Conservation (phyloP, 805 yeast species). For the Lipomyces mesembrius region DNA sequence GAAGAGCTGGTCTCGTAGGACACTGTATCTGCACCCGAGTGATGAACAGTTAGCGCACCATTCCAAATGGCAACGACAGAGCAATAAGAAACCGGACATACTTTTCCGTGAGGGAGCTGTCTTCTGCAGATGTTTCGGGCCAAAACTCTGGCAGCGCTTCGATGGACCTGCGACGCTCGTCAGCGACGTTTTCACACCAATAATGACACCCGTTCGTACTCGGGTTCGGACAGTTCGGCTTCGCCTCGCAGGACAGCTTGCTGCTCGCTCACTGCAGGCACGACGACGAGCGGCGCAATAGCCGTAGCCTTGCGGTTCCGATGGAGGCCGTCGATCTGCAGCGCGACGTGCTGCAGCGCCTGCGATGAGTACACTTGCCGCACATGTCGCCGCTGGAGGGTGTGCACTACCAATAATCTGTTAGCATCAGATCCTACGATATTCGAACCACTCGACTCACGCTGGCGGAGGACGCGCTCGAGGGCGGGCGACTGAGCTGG, state of each 20-base stretch:
- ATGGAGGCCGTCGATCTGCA: conserved; percentile 28
- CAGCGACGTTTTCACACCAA: too few relatives aligned
- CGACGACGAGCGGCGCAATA: conserved; percentile 11
- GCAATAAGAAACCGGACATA: background rate
- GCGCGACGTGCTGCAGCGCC: conserved; percentile 34
- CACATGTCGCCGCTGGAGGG: conserved; percentile 18
- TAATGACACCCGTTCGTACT: conserved; percentile 12
- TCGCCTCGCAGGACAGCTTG: conserved; percentile 23
- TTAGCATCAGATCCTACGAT: background rate
- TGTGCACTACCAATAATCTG: conserved; percentile 18
- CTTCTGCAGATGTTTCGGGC: conserved; percentile 20
- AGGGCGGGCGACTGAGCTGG: conserved; percentile 13
- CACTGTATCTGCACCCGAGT: conserved; percentile 10
- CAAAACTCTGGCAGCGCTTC: conserved; percentile 28
- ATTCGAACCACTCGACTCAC: conserved; percentile 9
- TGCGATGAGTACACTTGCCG: conserved; percentile 24
- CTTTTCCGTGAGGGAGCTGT: background rate
- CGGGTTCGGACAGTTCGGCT: conserved; percentile 18
- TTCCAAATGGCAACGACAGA: background rate
- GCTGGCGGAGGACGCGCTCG: conserved; percentile 18
- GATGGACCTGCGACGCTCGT: conserved; percentile 13
- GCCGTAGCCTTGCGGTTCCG: conserved; percentile 14
- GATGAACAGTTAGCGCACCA: background rate
- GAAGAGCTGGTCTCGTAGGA: conserved; percentile 21
- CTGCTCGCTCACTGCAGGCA: conserved; percentile 10